Conservation (phyloP, 257 asterid species). For the Verbascum thapsus region DNA sequence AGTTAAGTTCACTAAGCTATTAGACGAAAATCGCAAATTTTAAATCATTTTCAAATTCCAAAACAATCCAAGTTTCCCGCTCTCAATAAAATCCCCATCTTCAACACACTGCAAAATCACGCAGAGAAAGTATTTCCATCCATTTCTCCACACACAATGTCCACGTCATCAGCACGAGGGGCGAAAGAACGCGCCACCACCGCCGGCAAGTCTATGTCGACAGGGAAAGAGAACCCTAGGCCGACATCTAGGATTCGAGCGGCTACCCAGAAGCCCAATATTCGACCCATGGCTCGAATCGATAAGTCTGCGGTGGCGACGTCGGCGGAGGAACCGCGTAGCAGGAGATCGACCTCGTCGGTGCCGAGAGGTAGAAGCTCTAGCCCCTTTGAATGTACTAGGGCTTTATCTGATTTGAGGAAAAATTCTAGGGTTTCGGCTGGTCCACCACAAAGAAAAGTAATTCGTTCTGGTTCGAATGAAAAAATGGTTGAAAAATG, state of each 20-base stretch:
- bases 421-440: conserved; percentile 46
- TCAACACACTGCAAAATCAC: conserved; percentile 11
- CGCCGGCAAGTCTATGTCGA: conserved; percentile 42
- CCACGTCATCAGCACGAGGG: conserved; percentile 63
- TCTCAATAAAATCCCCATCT: too few relatives aligned
- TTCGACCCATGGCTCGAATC: conserved; percentile 56
- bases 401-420: conserved; percentile 45
- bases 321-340: conserved; percentile 43
- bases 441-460: conserved; percentile 42
- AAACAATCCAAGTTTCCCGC: too few relatives aligned
- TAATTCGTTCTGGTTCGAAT: conserved; percentile 25
- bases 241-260: conserved; percentile 58
- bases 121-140: conserved; percentile 5
- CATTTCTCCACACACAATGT: conserved; percentile 28
- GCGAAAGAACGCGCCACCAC: conserved; percentile 59
- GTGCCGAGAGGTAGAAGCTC: conserved; percentile 85
- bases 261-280: conserved; percentile 57
- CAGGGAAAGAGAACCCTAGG: conserved; percentile 74
- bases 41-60: neutral
- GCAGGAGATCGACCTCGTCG: conserved; percentile 60
- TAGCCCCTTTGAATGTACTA: conserved; percentile 64
- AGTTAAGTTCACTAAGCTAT: too few relatives aligned
- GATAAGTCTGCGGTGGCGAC: conserved; percentile 44
- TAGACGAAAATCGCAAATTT: too few relatives aligned
- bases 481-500: conserved; percentile 31